Percentiles rank a stretch among this genome's conserved stretches.
Evolutionary conservation across 306 rosid species (phyloP).

Genomic region (Styphnolobium japonicum): DNA sequence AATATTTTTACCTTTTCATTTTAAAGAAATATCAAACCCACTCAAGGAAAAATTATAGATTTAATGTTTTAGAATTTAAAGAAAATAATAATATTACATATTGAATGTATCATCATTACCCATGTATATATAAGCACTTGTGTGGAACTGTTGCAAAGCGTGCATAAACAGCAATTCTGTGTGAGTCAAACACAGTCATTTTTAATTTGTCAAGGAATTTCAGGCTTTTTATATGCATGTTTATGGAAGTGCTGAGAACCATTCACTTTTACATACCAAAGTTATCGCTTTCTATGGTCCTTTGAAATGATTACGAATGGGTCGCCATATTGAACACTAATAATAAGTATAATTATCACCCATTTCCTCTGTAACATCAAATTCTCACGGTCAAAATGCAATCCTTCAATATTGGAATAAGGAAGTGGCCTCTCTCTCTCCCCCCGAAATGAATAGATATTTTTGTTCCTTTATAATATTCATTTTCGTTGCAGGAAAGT

Average conservation of each 20-base stretch:
- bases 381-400: constrained; percentile 47
- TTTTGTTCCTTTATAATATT: not conserved
- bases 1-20: no score
- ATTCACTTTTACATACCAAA: not conserved
- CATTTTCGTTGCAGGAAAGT: not conserved
- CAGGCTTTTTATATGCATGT: not conserved
- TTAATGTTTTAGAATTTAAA: not conserved
- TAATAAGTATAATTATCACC: constrained; percentile 35
- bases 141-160: not conserved
- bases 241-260: not conserved
- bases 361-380: constrained; percentile 32
- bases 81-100: not conserved
- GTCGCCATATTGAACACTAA: constrained; percentile 42
- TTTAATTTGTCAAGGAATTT: not conserved
- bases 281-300: not conserved
- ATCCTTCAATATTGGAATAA: constrained; percentile 34
- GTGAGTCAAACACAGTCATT: not conserved
- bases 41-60: not conserved
- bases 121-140: not conserved
- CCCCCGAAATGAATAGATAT: not conserved
- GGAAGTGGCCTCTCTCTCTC: not conserved
- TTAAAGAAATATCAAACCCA: not conserved
- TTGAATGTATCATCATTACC: constrained; percentile 1
- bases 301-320: constrained; percentile 39
- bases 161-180: not conserved